Conservation (phyloP, 192 early-diverging fungal genomes). For the Dissophora ornata region DNA sequence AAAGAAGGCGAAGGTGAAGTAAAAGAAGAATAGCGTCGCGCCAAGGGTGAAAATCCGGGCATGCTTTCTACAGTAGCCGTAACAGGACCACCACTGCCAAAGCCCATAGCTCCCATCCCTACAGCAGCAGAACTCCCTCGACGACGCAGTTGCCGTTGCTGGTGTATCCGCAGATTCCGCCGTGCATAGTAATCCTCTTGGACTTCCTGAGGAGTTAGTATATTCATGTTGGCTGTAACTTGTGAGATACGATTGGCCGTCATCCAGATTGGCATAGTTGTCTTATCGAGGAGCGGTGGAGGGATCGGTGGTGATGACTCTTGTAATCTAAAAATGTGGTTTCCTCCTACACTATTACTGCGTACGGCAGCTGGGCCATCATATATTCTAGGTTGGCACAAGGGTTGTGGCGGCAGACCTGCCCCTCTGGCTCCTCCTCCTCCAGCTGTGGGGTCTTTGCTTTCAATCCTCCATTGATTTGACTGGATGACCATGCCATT, state of each 20-base stretch:
- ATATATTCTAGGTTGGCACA: background rate
- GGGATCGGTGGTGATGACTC: background rate
- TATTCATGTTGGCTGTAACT: slow-evolving; percentile 33
- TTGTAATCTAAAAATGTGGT: slow-evolving; percentile 18
- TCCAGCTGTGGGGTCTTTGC: background rate
- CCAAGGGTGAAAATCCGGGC: no score
- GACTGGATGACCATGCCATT: slow-evolving; percentile 37
- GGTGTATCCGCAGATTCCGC: slow-evolving; percentile 17
- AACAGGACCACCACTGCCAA: background rate
- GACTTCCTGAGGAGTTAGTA: slow-evolving; percentile 32
- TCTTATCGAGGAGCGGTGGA: slow-evolving; percentile 14
- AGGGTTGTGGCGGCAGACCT: background rate
- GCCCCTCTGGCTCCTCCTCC: no score
- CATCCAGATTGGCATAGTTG: slow-evolving; percentile 4
- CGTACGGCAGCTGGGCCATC: no score
- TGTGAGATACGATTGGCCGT: slow-evolving; percentile 34
- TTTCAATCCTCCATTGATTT: slow-evolving; percentile 29
- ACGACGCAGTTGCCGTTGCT: slow-evolving; percentile 9
- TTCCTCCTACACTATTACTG: slow-evolving; percentile 7
- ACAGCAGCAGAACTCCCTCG: slow-evolving; percentile 1
- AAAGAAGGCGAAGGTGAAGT: no score
- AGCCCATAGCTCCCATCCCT: background rate
- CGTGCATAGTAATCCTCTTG: slow-evolving; percentile 37
- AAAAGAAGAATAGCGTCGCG: no score
- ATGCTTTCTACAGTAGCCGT: no score